Percentiles rank a stretch among this genome's conserved stretches.
Evolutionary conservation across 139 green algal genomes (phyloP).

Genomic region (Tetradesmus obliquus): DNA sequence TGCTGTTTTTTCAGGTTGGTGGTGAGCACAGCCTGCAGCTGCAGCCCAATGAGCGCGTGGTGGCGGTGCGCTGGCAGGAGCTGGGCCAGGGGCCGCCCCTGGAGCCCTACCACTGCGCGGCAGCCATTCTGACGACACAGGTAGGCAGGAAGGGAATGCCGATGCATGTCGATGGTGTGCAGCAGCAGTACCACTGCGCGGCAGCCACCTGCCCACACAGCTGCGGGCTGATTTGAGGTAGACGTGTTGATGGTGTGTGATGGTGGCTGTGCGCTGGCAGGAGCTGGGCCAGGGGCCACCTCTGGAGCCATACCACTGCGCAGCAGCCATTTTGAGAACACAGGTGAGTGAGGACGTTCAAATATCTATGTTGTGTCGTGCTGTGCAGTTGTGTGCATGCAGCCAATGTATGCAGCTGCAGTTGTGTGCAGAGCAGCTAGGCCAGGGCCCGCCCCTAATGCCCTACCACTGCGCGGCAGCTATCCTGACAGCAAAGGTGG

Average conservation of each 20-base stretch:
- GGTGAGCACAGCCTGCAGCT: conserved; percentile 49
- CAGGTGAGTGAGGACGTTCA: background rate
- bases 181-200: too few relatives aligned
- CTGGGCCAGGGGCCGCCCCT: background rate
- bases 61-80: conserved; percentile 51
- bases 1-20: background rate
- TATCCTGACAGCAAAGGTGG: background rate
- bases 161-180: too few relatives aligned
- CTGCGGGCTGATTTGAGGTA: too few relatives aligned
- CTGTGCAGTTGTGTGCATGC: too few relatives aligned
- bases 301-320: conserved; percentile 39
- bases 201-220: too few relatives aligned
- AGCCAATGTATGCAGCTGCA: too few relatives aligned
- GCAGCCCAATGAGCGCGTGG: conserved; percentile 47
- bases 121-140: conserved; percentile 60
- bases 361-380: too few relatives aligned
- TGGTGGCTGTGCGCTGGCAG: conserved; percentile 54
- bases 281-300: background rate
- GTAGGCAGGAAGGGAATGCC: background rate
- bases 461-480: conserved; percentile 49
- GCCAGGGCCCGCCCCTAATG: background rate
- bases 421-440: conserved; percentile 26
- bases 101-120: conserved; percentile 45
- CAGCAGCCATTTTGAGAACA: conserved; percentile 60
- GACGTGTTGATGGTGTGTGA: too few relatives aligned